These are phyloP conservation scores for Meyerozyma sp. DNA, from an alignment of 1,139 yeast species.

Conservation along the genomic window DNA sequence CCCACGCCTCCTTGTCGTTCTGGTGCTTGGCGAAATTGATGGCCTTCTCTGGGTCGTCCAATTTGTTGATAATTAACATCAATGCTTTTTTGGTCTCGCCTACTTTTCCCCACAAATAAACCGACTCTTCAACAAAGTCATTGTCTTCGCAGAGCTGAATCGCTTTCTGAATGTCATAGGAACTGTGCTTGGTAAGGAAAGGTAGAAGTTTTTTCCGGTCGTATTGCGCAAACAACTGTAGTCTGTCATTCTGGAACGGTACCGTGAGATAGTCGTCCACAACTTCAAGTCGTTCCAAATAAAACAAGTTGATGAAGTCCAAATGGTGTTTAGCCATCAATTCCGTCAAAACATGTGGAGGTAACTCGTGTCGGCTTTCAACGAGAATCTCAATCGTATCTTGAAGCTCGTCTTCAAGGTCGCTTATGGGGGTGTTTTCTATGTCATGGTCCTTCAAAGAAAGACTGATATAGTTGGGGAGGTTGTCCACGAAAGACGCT, in stretches of 20 bases:
- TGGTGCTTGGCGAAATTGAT: slow-evolving; percentile 73
- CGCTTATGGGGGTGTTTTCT: slow-evolving; percentile 37
- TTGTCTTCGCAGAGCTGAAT: slow-evolving; percentile 55
- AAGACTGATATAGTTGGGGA: slow-evolving; percentile 51
- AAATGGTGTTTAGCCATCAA: slow-evolving; percentile 40
- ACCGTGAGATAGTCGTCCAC: slow-evolving; percentile 51
- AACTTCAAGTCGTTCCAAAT: slow-evolving; percentile 47
- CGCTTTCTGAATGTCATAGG: slow-evolving; percentile 69
- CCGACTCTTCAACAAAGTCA: slow-evolving; percentile 60
- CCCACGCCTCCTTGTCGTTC: slow-evolving; percentile 76
- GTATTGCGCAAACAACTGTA: slow-evolving; percentile 59
- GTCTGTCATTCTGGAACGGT: slow-evolving; percentile 61
- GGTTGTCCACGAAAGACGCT: slow-evolving; percentile 37
- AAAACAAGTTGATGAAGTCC: slow-evolving; percentile 55
- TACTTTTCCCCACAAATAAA: slow-evolving; percentile 73
- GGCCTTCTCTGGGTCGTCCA: slow-evolving; percentile 77
- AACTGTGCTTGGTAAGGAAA: slow-evolving; percentile 45
- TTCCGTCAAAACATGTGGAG: slow-evolving; percentile 45
- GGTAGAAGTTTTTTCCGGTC: slow-evolving; percentile 48
- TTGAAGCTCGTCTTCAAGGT: slow-evolving; percentile 32
- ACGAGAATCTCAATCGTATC: slow-evolving; percentile 55
- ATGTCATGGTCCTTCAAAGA: slow-evolving; percentile 30
- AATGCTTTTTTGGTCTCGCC: slow-evolving; percentile 80
- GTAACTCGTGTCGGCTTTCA: slow-evolving; percentile 59
- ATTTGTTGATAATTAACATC: slow-evolving; percentile 65